Evolutionary conservation across 805 yeast genomes (phyloP).

Genomic region (Tetrapisispora phaffii): DNA sequence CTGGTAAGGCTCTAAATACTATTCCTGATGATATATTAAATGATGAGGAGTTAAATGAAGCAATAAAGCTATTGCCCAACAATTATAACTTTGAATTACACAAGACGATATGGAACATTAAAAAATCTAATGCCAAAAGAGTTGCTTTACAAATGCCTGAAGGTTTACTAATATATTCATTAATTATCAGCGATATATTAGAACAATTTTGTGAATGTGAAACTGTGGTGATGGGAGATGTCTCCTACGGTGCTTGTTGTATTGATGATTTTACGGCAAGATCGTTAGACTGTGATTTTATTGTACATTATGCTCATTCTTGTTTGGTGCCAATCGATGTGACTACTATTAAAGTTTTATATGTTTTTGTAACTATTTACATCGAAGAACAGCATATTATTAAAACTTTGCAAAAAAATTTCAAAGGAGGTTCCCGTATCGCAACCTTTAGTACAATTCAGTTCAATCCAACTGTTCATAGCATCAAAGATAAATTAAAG

Average conservation of each 20-base stretch:
- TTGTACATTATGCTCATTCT: constrained; percentile 94
- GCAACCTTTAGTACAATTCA: constrained; percentile 95
- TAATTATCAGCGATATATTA: constrained; percentile 81
- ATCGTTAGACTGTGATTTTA: constrained; percentile 84
- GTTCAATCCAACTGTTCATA: constrained; percentile 88
- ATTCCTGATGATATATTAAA: constrained; percentile 79
- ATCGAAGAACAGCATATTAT: constrained; percentile 77
- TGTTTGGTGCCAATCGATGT: constrained; percentile 93
- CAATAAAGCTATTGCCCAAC: constrained; percentile 70
- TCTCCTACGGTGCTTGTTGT: constrained; percentile 97
- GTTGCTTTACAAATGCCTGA: constrained; percentile 98
- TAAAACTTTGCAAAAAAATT: constrained; percentile 65
- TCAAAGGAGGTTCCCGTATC: constrained; percentile 50
- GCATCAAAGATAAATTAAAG: constrained; percentile 52
- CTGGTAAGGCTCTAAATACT: constrained; percentile 65
- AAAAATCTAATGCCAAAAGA: constrained; percentile 60
- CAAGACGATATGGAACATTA: constrained; percentile 89
- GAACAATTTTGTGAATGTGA: constrained; percentile 86
- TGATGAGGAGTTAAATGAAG: constrained; percentile 74
- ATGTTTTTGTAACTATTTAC: constrained; percentile 86
- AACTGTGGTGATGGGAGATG: constrained; percentile 95
- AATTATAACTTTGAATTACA: constrained; percentile 95
- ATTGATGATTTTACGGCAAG: constrained; percentile 94
- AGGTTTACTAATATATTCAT: constrained; percentile 79
- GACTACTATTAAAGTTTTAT: constrained; percentile 83